Evolutionary conservation across 805 yeast genomes (phyloP).

Genomic region (Candida multigemmis): DNA sequence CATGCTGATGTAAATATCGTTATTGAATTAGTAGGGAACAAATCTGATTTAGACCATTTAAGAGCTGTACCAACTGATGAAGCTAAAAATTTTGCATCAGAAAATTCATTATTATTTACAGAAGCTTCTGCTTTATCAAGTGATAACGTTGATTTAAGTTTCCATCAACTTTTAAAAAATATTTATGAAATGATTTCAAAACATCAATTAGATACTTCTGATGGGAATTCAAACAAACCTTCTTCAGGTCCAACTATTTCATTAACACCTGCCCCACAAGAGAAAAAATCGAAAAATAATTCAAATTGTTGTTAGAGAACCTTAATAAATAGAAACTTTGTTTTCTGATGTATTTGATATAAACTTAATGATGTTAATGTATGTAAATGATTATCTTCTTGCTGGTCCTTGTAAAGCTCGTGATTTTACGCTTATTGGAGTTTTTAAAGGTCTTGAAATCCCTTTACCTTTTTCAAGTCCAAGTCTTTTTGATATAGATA

Average conservation of each 20-base stretch:
- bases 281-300: slow-evolving; percentile 50
- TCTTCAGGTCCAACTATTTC: slow-evolving; percentile 85
- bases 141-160: slow-evolving; percentile 90
- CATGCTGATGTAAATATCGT: slow-evolving; percentile 94
- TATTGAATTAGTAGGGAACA: slow-evolving; percentile 88
- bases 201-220: slow-evolving; percentile 85
- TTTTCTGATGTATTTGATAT: too few species aligned
- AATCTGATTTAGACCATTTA: slow-evolving; percentile 81
- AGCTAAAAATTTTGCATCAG: slow-evolving; percentile 89
- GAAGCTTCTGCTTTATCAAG: slow-evolving; percentile 94
- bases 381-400: background rate
- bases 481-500: slow-evolving; percentile 23
- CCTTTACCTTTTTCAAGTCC: slow-evolving; percentile 16
- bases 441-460: slow-evolving; percentile 23
- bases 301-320: slow-evolving; percentile 55
- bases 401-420: slow-evolving; percentile 1
- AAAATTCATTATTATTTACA: slow-evolving; percentile 84
- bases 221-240: slow-evolving; percentile 46
- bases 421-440: slow-evolving; percentile 18
- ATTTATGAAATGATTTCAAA: slow-evolving; percentile 92
- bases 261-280: slow-evolving; percentile 89
- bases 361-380: too few species aligned
- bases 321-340: background rate
- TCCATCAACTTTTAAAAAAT: slow-evolving; percentile 85
- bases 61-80: slow-evolving; percentile 98